Evolutionary conservation across 371 early-diverging fungal genomes (phyloP), one percentile per base, ranked within the genome.

Genomic region (Rhizomucor miehei): DNA sequence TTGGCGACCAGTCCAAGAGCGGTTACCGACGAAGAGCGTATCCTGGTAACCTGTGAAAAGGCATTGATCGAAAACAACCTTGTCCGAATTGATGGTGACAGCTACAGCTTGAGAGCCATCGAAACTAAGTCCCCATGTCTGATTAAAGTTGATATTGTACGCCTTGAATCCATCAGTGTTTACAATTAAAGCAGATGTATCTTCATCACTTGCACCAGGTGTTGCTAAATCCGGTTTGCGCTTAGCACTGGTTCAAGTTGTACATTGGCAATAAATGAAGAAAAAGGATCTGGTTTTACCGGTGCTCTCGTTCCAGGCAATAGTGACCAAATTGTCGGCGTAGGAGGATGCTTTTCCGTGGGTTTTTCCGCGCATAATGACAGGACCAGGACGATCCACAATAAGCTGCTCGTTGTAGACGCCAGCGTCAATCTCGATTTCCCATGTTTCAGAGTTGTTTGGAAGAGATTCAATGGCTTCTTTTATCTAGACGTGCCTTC

Each of bases 41-140:
- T 73, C 71, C 35, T 73, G 73, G 44, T 55, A 73, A 6, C 70
- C 65, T 13, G 55, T 58, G 19, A 73, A 52, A 44, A 57, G 44
- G 44, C 57, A 43, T 41, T 57, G 59, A 57, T 60, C 48, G 58
- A 63, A 23, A 40, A 59, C 46, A 19, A 41, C 46, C 46, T 47
- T 35, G 36, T 48, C 48, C 17, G 20, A 46, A 21, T 55, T 39
- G 6, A 55, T 25, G 14, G 46, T 48, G 12, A 44, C 44, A 2
- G 53, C 53, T 4, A 52, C 53, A 3, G 56, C 59, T 47, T 66
- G 56, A 9, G 54, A 44, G 20, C 51, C 63, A 9, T 49, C 19
- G 29, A 63, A 37, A 3, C 34, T 39, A 2, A 63, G 36, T 6
- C 44, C 53, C 17, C 23, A 52, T 10, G 44, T 52, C 29, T 29